phyloP scores from a whole-genome alignment of 2,329 filamentous ascomycete genomes.

The Nothophoma quercina region DNA sequence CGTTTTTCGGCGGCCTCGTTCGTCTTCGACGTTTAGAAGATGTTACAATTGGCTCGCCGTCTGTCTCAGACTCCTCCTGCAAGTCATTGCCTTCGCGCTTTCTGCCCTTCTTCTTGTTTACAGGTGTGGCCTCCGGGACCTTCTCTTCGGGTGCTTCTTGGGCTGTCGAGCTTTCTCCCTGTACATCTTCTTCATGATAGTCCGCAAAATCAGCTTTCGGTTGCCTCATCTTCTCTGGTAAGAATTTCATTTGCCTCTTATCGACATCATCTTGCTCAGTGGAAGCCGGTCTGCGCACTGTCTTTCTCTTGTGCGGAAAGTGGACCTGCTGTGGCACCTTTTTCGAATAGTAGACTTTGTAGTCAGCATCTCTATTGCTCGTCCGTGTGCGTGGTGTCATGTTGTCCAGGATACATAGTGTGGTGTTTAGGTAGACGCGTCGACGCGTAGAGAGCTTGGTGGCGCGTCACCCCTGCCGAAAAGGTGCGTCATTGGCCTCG shows the following conservation, averaged over 20 bases:
- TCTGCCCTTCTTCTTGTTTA: slow-evolving; percentile 16
- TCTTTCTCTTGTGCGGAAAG: slow-evolving; percentile 41
- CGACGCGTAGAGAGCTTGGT: slow-evolving; percentile 12
- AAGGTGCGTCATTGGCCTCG: slow-evolving; percentile 3
- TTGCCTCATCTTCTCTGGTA: slow-evolving; percentile 38
- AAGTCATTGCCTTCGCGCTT: slow-evolving; percentile 26
- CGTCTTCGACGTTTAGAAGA: slow-evolving; percentile 32
- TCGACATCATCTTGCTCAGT: slow-evolving; percentile 23
- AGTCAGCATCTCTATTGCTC: slow-evolving; percentile 34
- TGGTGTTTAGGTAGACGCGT: slow-evolving; percentile 11
- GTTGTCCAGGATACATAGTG: slow-evolving; percentile 7
- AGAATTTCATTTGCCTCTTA: slow-evolving; percentile 39
- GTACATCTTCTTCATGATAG: slow-evolving; percentile 18
- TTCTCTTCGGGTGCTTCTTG: neutral
- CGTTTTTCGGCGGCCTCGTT: slow-evolving; percentile 4
- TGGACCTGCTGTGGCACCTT: slow-evolving; percentile 38
- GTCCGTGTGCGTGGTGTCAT: slow-evolving; percentile 42
- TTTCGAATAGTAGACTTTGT: slow-evolving; percentile 43
- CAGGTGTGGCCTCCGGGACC: neutral
- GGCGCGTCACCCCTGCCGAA: slow-evolving; percentile 5
- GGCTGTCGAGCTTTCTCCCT: neutral
- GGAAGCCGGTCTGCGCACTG: slow-evolving; percentile 31
- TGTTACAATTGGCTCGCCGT: slow-evolving; percentile 11
- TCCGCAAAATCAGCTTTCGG: slow-evolving; percentile 19
- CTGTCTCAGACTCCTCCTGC: slow-evolving; percentile 11